These are phyloP conservation scores for Craspedostauros australis DNA, from an alignment of 108 stramenopile genomes.

Conservation along the genomic window DNA sequence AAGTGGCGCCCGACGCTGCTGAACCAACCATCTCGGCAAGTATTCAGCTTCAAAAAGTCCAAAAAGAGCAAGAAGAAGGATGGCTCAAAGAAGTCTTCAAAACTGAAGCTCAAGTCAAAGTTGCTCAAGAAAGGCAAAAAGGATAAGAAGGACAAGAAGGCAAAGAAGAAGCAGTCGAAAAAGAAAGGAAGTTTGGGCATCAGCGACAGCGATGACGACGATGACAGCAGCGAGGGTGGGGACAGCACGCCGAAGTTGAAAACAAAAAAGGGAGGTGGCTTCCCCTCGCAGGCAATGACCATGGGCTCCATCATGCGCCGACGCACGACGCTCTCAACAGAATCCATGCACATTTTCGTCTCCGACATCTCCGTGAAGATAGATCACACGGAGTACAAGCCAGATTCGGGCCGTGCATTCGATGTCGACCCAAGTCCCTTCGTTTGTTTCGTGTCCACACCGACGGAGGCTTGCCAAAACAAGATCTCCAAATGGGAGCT, in stretches of 20 bases:
- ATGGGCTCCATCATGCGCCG: too few species aligned
- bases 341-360: conserved; percentile 31
- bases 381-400: conserved; percentile 10
- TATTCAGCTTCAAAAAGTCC: neutral
- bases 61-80: neutral
- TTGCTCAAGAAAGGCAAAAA: neutral
- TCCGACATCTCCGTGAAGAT: conserved; percentile 23
- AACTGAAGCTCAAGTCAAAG: neutral
- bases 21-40: neutral
- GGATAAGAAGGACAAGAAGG: neutral
- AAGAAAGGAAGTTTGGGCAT: neutral
- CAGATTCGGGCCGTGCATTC: neutral
- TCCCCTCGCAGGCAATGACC: too few species aligned
- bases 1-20: conserved; percentile 7
- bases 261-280: too few species aligned
- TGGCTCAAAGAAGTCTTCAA: neutral
- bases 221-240: too few species aligned
- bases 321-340: too few species aligned
- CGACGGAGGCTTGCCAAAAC: conserved; percentile 13
- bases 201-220: too few species aligned
- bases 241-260: too few species aligned
- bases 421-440: conserved; percentile 23
- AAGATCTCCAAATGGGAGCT: conserved; percentile 3
- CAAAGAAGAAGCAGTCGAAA: neutral
- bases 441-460: conserved; percentile 26